Conservation (phyloP, 2,329 filamentous ascomycete species). For the Botrytis pseudocinerea region DNA sequence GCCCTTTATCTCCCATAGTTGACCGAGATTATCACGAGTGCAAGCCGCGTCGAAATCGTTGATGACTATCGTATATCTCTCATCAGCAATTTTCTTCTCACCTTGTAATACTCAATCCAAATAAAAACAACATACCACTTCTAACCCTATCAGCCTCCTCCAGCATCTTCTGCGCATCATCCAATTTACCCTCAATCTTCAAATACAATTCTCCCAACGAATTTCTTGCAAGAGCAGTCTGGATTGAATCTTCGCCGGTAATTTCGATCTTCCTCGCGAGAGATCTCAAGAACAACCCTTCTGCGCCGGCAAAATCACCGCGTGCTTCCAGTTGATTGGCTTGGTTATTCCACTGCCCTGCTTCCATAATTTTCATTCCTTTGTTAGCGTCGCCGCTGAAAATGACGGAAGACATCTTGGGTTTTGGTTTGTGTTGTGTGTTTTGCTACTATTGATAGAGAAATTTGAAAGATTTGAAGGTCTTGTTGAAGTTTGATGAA, state of each 20-base stretch:
- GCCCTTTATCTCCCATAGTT: constrained; percentile 6
- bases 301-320: background rate
- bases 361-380: background rate
- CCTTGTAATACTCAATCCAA: background rate
- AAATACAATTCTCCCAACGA: background rate
- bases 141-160: background rate
- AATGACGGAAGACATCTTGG: background rate
- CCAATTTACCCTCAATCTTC: background rate
- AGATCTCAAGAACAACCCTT: background rate
- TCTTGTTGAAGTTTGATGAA: background rate
- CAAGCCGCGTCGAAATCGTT: background rate
- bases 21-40: background rate
- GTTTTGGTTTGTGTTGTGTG: background rate
- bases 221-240: background rate
- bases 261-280: background rate
- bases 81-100: background rate
- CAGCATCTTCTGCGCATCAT: constrained; percentile 2
- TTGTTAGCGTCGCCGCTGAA: too few relatives aligned
- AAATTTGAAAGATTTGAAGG: background rate
- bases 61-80: background rate
- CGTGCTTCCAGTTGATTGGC: background rate
- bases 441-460: background rate
- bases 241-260: background rate
- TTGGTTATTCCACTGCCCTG: background rate
- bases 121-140: background rate